Evolutionary conservation across 176 grass and related monocot species (phyloP).

Genomic region (Leersia perrieri): DNA sequence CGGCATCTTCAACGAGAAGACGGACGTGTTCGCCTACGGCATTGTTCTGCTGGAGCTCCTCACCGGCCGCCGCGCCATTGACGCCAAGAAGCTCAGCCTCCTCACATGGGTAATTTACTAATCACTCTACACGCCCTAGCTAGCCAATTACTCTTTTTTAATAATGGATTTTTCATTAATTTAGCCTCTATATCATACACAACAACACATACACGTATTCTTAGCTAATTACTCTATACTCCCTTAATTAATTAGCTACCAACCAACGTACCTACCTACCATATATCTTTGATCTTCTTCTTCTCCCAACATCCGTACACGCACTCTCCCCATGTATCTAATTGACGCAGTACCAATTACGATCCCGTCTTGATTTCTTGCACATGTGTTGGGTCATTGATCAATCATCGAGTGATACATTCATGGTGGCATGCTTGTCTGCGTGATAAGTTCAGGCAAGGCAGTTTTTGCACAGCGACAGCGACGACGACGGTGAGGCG

Average conservation of each 20-base stretch:
- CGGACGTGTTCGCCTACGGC: conserved; percentile 67
- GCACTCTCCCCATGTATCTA: too few relatives aligned
- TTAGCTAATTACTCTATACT: too few relatives aligned
- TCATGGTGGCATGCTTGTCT: neutral
- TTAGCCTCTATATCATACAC: too few relatives aligned
- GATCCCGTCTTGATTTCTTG: neutral
- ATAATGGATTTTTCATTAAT: too few relatives aligned
- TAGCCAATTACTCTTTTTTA: too few relatives aligned
- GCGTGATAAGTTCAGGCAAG: conserved; percentile 28
- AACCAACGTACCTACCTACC: neutral
- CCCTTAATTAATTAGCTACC: too few relatives aligned
- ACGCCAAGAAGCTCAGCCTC: conserved; percentile 55
- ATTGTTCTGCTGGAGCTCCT: conserved; percentile 72
- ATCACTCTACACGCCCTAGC: too few relatives aligned
- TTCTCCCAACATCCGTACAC: neutral
- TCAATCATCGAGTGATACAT: neutral
- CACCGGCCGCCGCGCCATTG: conserved; percentile 61
- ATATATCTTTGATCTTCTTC: too few relatives aligned
- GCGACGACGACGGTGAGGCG: neutral
- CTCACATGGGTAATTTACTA: conserved; percentile 52
- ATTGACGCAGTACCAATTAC: too few relatives aligned
- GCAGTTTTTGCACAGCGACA: conserved; percentile 34
- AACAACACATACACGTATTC: too few relatives aligned
- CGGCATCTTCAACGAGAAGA: conserved; percentile 89
- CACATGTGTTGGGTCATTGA: too few relatives aligned